phyloP scores from a whole-genome alignment of 2,329 filamentous ascomycete genomes.

The Oidium heveae region DNA sequence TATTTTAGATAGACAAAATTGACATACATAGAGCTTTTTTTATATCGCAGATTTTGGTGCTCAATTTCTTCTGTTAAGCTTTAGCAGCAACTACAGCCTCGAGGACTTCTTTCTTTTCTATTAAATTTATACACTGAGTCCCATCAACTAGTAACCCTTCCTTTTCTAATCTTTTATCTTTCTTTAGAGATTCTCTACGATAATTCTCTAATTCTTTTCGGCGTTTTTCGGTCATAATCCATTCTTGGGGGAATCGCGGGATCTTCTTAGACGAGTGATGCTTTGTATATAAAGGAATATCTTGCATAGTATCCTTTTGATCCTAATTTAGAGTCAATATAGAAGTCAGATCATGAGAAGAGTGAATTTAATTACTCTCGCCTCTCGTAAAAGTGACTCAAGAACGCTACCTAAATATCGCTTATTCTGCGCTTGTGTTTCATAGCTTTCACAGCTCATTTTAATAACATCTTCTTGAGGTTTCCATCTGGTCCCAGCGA shows the following conservation, averaged over 20 bases:
- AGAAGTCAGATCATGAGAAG: background rate
- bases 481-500: slow-evolving; percentile 69
- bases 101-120: no score
- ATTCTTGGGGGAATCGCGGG: slow-evolving; percentile 53
- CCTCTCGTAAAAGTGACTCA: slow-evolving; percentile 44
- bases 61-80: no score
- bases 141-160: slow-evolving; percentile 34
- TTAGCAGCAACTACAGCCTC: no score
- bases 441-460: slow-evolving; percentile 76
- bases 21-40: no score
- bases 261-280: slow-evolving; percentile 49
- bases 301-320: slow-evolving; percentile 60
- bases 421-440: slow-evolving; percentile 88
- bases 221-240: slow-evolving; percentile 53
- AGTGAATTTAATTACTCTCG: slow-evolving; percentile 25
- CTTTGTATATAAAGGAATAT: slow-evolving; percentile 70
- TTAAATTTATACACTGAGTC: slow-evolving; percentile 3
- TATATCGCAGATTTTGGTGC: no score
- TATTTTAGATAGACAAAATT: no score
- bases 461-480: slow-evolving; percentile 56
- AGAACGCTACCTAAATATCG: slow-evolving; percentile 69
- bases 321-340: background rate
- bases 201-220: slow-evolving; percentile 35
- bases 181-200: slow-evolving; percentile 24
- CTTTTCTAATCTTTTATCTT: slow-evolving; percentile 28